A percentile compares a stretch with the other conserved stretches of the same genome.
phyloP scores from a whole-genome alignment of 768 basidiomycete species.

The Naematelia aurantialba region DNA sequence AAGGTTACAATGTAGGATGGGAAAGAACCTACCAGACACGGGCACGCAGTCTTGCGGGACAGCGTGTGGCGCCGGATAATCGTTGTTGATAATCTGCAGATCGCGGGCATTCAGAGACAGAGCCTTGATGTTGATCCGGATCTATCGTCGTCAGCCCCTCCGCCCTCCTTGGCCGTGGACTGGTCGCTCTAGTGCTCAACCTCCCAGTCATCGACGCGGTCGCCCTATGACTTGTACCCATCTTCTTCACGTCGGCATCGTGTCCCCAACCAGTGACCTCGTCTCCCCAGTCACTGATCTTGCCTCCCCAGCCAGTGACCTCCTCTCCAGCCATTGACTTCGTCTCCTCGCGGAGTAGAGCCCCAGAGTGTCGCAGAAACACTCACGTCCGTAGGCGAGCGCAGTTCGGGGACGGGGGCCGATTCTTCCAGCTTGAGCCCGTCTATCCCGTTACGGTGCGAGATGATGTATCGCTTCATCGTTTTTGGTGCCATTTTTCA shows the following conservation, averaged over 20 bases:
- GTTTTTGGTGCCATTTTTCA: constrained; percentile 15
- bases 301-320: too few relatives aligned
- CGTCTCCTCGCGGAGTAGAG: not conserved
- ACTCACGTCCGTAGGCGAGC: constrained; percentile 25
- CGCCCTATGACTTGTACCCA: too few relatives aligned
- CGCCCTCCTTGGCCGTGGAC: too few relatives aligned
- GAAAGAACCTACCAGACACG: constrained; percentile 29
- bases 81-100: constrained; percentile 40
- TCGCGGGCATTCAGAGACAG: constrained; percentile 47
- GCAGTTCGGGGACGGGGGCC: constrained; percentile 25
- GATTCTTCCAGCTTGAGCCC: constrained; percentile 26
- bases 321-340: not conserved
- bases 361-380: not conserved
- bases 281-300: too few relatives aligned
- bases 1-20: too few relatives aligned
- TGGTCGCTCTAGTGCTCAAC: too few relatives aligned
- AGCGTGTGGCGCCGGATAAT: constrained; percentile 43
- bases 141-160: too few relatives aligned
- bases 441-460: constrained; percentile 27
- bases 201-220: too few relatives aligned
- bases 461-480: constrained; percentile 32
- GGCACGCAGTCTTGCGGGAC: constrained; percentile 37
- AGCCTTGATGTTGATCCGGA: constrained; percentile 44
- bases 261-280: not conserved
- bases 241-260: not conserved